These are phyloP conservation scores for Hypoxylon sp. DNA, from an alignment of 2,329 filamentous ascomycete species.

Conservation along the genomic window DNA sequence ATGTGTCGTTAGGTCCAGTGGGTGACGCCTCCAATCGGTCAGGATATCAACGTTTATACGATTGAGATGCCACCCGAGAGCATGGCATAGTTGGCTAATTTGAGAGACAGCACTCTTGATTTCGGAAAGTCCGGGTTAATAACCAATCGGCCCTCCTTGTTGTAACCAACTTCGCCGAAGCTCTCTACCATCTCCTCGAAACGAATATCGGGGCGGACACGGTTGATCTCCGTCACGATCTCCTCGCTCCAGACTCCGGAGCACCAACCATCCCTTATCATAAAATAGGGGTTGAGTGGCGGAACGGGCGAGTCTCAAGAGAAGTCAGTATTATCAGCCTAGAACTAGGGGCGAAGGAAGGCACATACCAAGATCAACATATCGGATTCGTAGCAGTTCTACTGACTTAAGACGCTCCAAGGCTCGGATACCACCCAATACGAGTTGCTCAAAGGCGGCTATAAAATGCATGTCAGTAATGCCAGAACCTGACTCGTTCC, in stretches of 20 bases:
- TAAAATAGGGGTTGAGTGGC: slow-evolving; percentile 79
- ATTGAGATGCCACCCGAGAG: slow-evolving; percentile 58
- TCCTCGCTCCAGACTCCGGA: slow-evolving; percentile 79
- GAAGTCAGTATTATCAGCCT: slow-evolving; percentile 29
- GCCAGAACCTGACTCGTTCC: slow-evolving; percentile 75
- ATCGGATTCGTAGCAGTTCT: slow-evolving; percentile 76
- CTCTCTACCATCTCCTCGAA: slow-evolving; percentile 75
- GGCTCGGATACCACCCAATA: slow-evolving; percentile 72
- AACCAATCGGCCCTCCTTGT: slow-evolving; percentile 70
- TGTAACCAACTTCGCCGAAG: slow-evolving; percentile 70
- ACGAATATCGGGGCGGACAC: slow-evolving; percentile 68
- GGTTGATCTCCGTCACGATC: slow-evolving; percentile 72
- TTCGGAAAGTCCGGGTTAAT: slow-evolving; percentile 68
- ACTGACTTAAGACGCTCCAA: slow-evolving; percentile 71
- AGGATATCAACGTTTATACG: slow-evolving; percentile 42
- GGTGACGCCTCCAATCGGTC: not conserved
- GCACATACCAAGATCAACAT: slow-evolving; percentile 75
- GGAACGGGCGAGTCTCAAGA: slow-evolving; percentile 74
- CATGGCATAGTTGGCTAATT: slow-evolving; percentile 69
- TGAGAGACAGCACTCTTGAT: slow-evolving; percentile 67
- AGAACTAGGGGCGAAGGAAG: not conserved
- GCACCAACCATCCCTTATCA: slow-evolving; percentile 70
- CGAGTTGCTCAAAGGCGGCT: slow-evolving; percentile 76
- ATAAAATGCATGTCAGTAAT: slow-evolving; percentile 81
- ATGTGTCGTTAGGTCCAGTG: slow-evolving; percentile 11